These are phyloP conservation scores for Tranzscheliella williamsii DNA, from an alignment of 1,284 basidiomycete species.

Conservation along the genomic window DNA sequence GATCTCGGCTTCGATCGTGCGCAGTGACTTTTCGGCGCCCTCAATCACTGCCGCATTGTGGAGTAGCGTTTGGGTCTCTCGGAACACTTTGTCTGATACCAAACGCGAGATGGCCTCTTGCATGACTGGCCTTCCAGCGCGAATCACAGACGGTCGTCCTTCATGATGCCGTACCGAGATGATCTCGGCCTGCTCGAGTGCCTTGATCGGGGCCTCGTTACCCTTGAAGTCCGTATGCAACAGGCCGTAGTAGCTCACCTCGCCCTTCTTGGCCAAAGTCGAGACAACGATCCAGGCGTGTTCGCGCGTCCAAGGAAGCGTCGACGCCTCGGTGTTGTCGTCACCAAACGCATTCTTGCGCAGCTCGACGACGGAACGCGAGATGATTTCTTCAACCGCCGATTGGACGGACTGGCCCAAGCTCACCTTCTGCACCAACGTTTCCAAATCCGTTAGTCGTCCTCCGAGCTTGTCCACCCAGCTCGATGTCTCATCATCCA, in stretches of 20 bases:
- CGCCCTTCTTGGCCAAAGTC: slow-evolving; percentile 71
- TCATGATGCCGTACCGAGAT: slow-evolving; percentile 78
- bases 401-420: slow-evolving; percentile 46
- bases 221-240: slow-evolving; percentile 88
- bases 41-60: slow-evolving; percentile 65
- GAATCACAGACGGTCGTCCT: slow-evolving; percentile 82
- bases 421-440: slow-evolving; percentile 48
- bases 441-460: slow-evolving; percentile 54
- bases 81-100: slow-evolving; percentile 77
- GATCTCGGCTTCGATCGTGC: slow-evolving; percentile 77
- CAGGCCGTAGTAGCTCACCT: slow-evolving; percentile 81
- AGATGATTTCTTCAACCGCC: slow-evolving; percentile 64
- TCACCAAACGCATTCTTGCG: slow-evolving; percentile 92
- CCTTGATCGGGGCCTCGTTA: slow-evolving; percentile 77
- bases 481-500: slow-evolving; percentile 40
- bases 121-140: slow-evolving; percentile 87
- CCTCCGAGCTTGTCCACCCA: slow-evolving; percentile 57
- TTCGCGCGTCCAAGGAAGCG: slow-evolving; percentile 78
- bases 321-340: slow-evolving; percentile 80
- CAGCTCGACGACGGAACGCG: slow-evolving; percentile 77
- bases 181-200: slow-evolving; percentile 86
- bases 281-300: slow-evolving; percentile 87
- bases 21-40: slow-evolving; percentile 70
- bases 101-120: slow-evolving; percentile 80
- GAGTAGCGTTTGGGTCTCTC: slow-evolving; percentile 76